Conservation (phyloP, 129 eudicot genomes). For the Arctium lappa region DNA sequence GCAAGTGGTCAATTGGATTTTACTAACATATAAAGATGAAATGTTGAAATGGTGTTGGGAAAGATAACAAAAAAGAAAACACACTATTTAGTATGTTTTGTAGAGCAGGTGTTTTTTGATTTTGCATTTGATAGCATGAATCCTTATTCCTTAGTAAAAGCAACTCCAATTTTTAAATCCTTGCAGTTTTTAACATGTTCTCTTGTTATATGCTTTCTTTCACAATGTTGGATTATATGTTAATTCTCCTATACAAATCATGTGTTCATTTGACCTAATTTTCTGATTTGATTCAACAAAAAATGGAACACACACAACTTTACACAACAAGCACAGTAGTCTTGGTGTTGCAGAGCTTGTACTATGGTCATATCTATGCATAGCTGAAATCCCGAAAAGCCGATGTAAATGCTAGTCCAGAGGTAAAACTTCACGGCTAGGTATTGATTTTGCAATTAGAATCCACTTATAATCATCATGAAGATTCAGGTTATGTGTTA, state of each 20-base stretch:
- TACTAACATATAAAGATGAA: neutral
- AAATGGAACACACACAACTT: conserved; percentile 40
- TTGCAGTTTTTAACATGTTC: too few relatives aligned
- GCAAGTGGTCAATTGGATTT: neutral
- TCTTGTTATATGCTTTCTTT: neutral
- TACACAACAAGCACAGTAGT: conserved; percentile 61
- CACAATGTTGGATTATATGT: conserved; percentile 8
- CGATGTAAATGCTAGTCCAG: conserved; percentile 5
- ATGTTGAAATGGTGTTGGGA: neutral
- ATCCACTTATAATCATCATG: neutral
- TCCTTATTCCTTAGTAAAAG: neutral
- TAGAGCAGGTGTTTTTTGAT: neutral
- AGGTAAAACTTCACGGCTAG: conserved; percentile 22
- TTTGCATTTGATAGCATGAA: neutral
- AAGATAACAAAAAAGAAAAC: neutral
- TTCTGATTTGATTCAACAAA: neutral
- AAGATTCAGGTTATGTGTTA: neutral
- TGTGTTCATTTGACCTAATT: neutral
- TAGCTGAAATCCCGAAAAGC: conserved; percentile 26
- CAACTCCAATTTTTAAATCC: too few relatives aligned
- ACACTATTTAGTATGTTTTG: neutral
- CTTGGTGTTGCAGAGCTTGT: conserved; percentile 52
- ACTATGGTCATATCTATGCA: conserved; percentile 4
- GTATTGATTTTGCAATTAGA: neutral
- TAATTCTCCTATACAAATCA: neutral